Conservation (phyloP, 225 moss, liverwort and hornwort genomes). For the Sphagnum tenellum region DNA sequence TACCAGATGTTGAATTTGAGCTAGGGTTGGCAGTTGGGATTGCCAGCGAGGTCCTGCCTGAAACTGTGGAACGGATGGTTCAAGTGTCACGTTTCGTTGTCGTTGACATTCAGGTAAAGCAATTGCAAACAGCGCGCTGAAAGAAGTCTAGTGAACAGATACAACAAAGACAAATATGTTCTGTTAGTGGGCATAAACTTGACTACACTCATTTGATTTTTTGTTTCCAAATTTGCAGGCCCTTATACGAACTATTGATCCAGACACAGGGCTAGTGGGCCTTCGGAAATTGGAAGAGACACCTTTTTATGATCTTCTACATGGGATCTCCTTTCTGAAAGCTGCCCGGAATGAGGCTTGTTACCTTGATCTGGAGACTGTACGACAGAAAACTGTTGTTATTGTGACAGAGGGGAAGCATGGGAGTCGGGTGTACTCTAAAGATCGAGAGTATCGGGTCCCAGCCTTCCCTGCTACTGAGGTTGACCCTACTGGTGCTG, state of each 20-base stretch:
- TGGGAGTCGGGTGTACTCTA: constrained; percentile 71
- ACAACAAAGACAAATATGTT: too few relatives aligned
- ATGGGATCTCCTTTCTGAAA: constrained; percentile 68
- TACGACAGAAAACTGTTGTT: constrained; percentile 68
- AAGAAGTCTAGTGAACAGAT: too few relatives aligned
- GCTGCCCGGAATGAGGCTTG: constrained; percentile 82
- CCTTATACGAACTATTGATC: constrained; percentile 75
- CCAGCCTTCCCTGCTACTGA: constrained; percentile 81
- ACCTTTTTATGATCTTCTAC: constrained; percentile 56
- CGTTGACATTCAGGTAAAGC: constrained; percentile 64
- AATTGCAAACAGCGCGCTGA: too few relatives aligned
- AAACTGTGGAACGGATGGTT: constrained; percentile 74
- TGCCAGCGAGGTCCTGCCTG: constrained; percentile 76
- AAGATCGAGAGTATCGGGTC: constrained; percentile 66
- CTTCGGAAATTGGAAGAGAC: constrained; percentile 81
- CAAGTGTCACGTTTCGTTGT: constrained; percentile 62
- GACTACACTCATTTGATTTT: too few relatives aligned
- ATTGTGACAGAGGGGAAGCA: constrained; percentile 91
- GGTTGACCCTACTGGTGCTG: constrained; percentile 92
- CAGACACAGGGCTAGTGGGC: constrained; percentile 58
- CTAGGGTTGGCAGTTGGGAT: constrained; percentile 86
- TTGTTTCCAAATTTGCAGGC: constrained; percentile 25
- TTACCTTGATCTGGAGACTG: constrained; percentile 72
- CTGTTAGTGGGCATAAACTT: too few relatives aligned
- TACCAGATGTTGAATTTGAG: constrained; percentile 46